These are phyloP conservation scores for Nothopassalora personata DNA, from an alignment of 2,329 filamentous ascomycete species.

Conservation along the genomic window DNA sequence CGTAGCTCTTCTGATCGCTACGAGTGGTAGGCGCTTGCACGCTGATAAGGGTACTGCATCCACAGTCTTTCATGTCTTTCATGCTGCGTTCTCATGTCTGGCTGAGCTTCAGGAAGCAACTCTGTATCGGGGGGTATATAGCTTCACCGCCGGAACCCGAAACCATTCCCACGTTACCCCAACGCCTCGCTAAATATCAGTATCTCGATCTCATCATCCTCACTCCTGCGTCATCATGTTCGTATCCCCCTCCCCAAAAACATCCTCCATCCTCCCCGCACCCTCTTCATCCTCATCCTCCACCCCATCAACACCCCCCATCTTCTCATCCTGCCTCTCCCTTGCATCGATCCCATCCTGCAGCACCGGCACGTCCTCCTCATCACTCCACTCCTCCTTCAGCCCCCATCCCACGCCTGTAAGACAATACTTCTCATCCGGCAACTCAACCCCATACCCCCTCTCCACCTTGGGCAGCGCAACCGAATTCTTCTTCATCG, in stretches of 20 bases:
- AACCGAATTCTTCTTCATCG: conserved; percentile 63
- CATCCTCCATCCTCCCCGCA: conserved; percentile 38
- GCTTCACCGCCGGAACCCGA: background rate
- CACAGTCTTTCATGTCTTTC: too few species aligned
- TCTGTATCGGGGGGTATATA: background rate
- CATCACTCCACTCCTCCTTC: conserved; percentile 55
- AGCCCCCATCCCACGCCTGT: conserved; percentile 54
- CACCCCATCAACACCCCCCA: conserved; percentile 42
- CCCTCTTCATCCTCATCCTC: conserved; percentile 33
- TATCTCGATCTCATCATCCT: conserved; percentile 1
- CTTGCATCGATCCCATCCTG: conserved; percentile 44
- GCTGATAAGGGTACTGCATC: too few species aligned
- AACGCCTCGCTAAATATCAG: conserved; percentile 9
- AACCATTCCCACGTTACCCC: background rate
- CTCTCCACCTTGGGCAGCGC: conserved; percentile 55
- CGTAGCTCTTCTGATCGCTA: too few species aligned
- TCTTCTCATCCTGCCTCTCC: conserved; percentile 31
- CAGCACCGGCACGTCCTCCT: conserved; percentile 41
- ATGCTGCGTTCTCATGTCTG: too few species aligned
- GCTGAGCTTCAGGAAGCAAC: too few species aligned
- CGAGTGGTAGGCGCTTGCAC: too few species aligned
- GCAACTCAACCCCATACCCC: conserved; percentile 54
- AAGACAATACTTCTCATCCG: conserved; percentile 58
- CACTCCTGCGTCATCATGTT: conserved; percentile 35
- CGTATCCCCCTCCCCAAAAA: conserved; percentile 36